phyloP scores from a whole-genome alignment of 768 basidiomycete species.

The Steccherinum ochraceum region DNA sequence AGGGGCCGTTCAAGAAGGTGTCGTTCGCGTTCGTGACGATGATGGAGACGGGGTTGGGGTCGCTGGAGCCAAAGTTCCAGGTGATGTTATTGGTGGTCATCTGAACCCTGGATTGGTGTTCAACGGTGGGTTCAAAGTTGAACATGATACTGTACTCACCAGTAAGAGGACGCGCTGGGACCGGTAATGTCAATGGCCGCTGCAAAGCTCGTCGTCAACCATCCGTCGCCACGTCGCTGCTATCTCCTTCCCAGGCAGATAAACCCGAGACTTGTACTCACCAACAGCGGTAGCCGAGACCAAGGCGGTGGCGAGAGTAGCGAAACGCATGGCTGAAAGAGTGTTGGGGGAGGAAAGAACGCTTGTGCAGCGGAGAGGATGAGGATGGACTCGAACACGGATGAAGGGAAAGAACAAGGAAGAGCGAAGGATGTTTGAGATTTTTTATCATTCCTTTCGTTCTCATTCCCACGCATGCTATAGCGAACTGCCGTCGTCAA shows the following conservation, averaged over 20 bases:
- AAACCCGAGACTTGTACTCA: constrained; percentile 2
- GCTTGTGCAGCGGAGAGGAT: constrained; percentile 1
- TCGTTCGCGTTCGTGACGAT: constrained; percentile 26
- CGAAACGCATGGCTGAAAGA: constrained; percentile 22
- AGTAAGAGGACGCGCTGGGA: constrained; percentile 24
- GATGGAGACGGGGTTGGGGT: constrained; percentile 28
- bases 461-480: neutral
- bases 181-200: constrained; percentile 25
- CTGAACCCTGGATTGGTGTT: constrained; percentile 25
- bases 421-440: too few species aligned
- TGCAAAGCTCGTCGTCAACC: constrained; percentile 3
- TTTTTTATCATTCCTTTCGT: too few species aligned
- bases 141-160: constrained; percentile 19
- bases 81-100: constrained; percentile 27
- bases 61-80: constrained; percentile 26
- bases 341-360: constrained; percentile 10
- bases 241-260: neutral
- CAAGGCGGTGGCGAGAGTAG: constrained; percentile 19
- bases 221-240: neutral
- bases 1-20: constrained; percentile 28
- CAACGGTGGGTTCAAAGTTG: neutral
- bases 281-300: constrained; percentile 21
- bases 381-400: constrained; percentile 6
- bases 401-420: neutral
- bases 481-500: too few species aligned